Base-by-base conservation (phyloP, 129 eudicot species). In the Logfia minima region DNA sequence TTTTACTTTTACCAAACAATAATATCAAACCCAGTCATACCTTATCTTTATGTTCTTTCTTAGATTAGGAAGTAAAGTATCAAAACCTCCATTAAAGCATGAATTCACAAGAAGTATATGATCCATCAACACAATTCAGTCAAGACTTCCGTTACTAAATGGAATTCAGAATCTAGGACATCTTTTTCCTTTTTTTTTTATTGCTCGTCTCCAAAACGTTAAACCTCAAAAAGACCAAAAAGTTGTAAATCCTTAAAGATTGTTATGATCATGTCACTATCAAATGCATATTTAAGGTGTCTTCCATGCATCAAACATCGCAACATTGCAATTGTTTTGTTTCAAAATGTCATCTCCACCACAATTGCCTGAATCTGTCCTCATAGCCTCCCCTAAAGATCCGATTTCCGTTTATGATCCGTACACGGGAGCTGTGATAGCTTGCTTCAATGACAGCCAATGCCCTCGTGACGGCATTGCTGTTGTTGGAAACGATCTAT, bases 381-480 rank as follows among this genome's bases (percentile, higher is more conserved):
- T 85, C 35, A 66, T 64, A 23, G 76, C 84, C 48, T 74, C 85
- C 8, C 51, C 80, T 10, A 77, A 83, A 6, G 77, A 84, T 37
- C 84, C 21, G 6, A 59, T 86, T 51, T 77, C 75, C 34, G 80
- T 77, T 74, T 83, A 83, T 35, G 78, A 83, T 69, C 45, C 82
- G 3, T 52, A 59, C 70, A 24, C 85, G 1, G 90, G 85, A 34
- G 41, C 62, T 1, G 65, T 62, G 6, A 13, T 81, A 70, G 81
- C 82, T 5, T 79, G 75, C 21, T 86, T 80, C 71, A 63, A 51
- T 2, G 84, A 83, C 67, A 52, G 74, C 74, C 81, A 41, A 62
- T 83, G 82, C 18, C 90, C 90, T 32, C 84, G 81, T 24, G 70
- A 85, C 5, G 86, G 86, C 79, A 60, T 85, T 10, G n/a, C 70